phyloP scores from a whole-genome alignment of 2,329 filamentous ascomycete genomes.

The Mycocentrospora acerina region DNA sequence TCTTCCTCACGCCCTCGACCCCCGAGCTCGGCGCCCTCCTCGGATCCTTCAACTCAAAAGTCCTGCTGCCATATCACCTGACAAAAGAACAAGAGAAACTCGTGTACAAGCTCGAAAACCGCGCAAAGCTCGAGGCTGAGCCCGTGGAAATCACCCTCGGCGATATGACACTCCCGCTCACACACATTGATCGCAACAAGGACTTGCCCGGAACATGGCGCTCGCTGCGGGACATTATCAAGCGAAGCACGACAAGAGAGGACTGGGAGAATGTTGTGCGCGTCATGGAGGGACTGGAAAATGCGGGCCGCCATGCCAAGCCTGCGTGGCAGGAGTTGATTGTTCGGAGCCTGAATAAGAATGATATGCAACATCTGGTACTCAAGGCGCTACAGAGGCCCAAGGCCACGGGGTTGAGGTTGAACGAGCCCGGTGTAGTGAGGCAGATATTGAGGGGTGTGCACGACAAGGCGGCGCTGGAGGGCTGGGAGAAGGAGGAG shows the following conservation, averaged over 20 bases:
- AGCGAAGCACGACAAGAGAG: constrained; percentile 20
- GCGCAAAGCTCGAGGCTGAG: constrained; percentile 45
- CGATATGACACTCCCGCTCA: constrained; percentile 37
- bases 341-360: constrained; percentile 19
- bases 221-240: constrained; percentile 16
- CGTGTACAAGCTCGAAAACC: constrained; percentile 45
- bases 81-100: constrained; percentile 44
- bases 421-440: constrained; percentile 28
- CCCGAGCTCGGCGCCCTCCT: constrained; percentile 46
- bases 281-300: constrained; percentile 32
- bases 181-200: constrained; percentile 30
- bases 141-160: constrained; percentile 47
- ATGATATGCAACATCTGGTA: constrained; percentile 29
- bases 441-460: constrained; percentile 39
- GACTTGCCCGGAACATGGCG: constrained; percentile 14
- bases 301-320: constrained; percentile 24
- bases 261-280: constrained; percentile 41
- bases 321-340: constrained; percentile 16
- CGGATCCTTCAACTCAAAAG: constrained; percentile 43
- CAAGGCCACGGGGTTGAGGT: constrained; percentile 24
- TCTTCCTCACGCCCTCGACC: constrained; percentile 45
- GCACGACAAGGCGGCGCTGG: constrained; percentile 33
- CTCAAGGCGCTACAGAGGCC: constrained; percentile 33
- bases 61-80: constrained; percentile 49
- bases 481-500: constrained; percentile 41